Conservation (phyloP, 768 basidiomycete species). For the Lepiota subincarnata region DNA sequence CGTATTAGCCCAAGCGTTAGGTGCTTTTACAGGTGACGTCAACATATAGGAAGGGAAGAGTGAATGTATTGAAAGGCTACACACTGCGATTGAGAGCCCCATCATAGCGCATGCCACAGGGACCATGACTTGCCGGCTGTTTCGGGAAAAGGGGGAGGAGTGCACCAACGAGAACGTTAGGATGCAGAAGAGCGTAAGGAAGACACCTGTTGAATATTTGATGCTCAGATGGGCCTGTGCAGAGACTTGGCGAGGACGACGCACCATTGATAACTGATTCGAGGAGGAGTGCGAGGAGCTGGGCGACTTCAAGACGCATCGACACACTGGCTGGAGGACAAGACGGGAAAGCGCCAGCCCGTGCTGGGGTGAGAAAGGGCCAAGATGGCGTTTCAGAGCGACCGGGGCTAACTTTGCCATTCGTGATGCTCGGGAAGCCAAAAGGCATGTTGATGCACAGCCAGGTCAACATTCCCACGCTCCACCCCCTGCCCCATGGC, state of each 20-base stretch:
- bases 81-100: neutral
- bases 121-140: neutral
- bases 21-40: neutral
- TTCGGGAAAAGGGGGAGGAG: neutral
- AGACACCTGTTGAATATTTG: neutral
- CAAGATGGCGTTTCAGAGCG: neutral
- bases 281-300: conserved; percentile 5
- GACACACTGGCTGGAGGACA: neutral
- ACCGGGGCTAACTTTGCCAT: neutral
- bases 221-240: neutral
- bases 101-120: conserved; percentile 2
- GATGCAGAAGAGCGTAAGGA: conserved; percentile 6
- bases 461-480: neutral
- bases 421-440: neutral
- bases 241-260: neutral
- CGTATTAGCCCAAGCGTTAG: neutral
- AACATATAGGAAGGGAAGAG: neutral
- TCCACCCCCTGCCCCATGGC: conserved; percentile 44
- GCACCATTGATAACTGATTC: neutral
- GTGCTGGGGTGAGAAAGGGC: neutral
- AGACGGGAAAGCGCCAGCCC: neutral
- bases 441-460: neutral
- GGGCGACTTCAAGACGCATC: neutral
- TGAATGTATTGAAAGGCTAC: neutral
- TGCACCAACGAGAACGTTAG: neutral